Evolutionary conservation across 257 asterid species (phyloP).

Genomic region (Nicotiana benthamiana): DNA sequence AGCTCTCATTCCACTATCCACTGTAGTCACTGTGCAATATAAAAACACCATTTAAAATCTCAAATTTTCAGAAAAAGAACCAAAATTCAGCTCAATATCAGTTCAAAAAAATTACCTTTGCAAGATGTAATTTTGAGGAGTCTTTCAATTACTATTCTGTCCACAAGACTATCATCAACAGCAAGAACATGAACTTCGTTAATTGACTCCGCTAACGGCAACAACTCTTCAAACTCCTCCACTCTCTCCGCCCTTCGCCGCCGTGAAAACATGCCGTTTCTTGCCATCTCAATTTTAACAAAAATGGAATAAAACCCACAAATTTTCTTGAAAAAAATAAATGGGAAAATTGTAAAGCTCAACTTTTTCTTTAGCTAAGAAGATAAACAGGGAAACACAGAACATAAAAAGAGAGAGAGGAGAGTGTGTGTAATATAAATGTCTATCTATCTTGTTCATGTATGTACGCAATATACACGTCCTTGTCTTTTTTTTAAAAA

Average conservation of each 20-base stretch:
- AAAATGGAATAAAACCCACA: conserved; percentile 16
- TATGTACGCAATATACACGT: conserved; percentile 1
- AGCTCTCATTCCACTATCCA: conserved; percentile 90
- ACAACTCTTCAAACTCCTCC: conserved; percentile 23
- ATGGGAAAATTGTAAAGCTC: neutral
- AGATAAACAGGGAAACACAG: neutral
- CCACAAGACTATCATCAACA: conserved; percentile 63
- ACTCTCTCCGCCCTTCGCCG: conserved; percentile 32
- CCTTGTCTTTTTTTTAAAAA: conserved; percentile 13
- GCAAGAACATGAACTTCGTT: conserved; percentile 62
- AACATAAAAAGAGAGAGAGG: neutral
- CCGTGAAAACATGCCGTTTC: conserved; percentile 46
- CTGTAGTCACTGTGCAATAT: conserved; percentile 62
- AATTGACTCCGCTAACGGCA: conserved; percentile 14
- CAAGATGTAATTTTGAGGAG: conserved; percentile 61
- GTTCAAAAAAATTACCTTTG: conserved; percentile 31
- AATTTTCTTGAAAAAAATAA: neutral
- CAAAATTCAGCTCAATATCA: neutral
- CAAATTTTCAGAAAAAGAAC: neutral
- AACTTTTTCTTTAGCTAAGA: neutral
- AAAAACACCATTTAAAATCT: neutral
- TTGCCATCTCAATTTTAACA: conserved; percentile 31
- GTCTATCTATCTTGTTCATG: neutral
- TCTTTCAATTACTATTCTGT: conserved; percentile 53
- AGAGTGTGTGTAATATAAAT: neutral